A percentile compares a stretch with the other conserved stretches of the same genome.
Evolutionary conservation across 768 basidiomycete genomes (phyloP).

Genomic region (Jaapia argillacea): DNA sequence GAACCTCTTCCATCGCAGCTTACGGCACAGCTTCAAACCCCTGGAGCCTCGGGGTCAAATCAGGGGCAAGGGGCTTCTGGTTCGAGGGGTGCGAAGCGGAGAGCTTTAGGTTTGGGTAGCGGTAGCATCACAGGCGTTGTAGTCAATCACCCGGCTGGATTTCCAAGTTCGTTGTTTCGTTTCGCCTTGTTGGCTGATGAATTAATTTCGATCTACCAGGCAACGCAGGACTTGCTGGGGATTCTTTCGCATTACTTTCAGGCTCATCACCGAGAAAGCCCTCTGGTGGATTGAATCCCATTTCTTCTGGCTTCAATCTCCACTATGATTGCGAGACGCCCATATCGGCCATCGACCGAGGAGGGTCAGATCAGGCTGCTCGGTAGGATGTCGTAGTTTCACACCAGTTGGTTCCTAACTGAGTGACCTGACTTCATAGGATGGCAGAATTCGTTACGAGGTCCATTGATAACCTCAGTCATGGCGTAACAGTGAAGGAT

Average conservation of each 20-base stretch:
- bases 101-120: not conserved
- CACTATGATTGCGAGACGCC: constrained; percentile 42
- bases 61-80: not conserved
- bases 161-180: not conserved
- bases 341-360: constrained; percentile 40
- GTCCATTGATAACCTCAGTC: constrained; percentile 46
- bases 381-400: constrained; percentile 22
- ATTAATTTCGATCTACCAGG: not conserved
- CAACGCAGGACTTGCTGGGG: not conserved
- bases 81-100: not conserved
- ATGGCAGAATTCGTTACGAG: constrained; percentile 54
- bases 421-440: constrained; percentile 19
- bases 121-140: not conserved
- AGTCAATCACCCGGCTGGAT: not conserved
- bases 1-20: not conserved
- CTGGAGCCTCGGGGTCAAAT: constrained; percentile 5
- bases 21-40: not conserved
- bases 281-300: too few species aligned
- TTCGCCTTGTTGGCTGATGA: not conserved
- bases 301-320: constrained; percentile 25
- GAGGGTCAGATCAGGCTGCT: constrained; percentile 46
- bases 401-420: not conserved
- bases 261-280: not conserved
- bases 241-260: not conserved
- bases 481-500: constrained; percentile 39